Evolutionary conservation across 1,284 basidiomycete species (phyloP).

Genomic region (Anthracocystis panici-leucophaei): DNA sequence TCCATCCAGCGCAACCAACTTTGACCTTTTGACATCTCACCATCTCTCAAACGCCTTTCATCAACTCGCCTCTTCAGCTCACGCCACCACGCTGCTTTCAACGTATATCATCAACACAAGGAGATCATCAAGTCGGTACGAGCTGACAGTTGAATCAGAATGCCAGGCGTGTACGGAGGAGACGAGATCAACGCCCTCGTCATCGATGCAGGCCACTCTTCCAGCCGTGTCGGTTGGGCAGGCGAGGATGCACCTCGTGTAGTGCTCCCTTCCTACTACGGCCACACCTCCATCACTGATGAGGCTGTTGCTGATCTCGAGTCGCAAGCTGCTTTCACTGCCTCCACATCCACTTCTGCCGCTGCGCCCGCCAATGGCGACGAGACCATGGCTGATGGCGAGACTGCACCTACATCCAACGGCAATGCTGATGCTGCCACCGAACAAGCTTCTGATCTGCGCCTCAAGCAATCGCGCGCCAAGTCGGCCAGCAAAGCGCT

Average conservation of each 20-base stretch:
- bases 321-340: constrained; percentile 37
- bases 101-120: background rate
- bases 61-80: background rate
- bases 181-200: constrained; percentile 96
- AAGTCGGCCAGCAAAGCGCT: constrained; percentile 40
- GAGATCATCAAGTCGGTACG: too few relatives aligned
- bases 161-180: constrained; percentile 69
- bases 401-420: constrained; percentile 22
- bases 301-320: constrained; percentile 59
- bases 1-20: constrained; percentile 1
- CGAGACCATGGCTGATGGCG: constrained; percentile 30
- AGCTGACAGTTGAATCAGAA: constrained; percentile 16
- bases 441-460: constrained; percentile 32
- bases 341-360: constrained; percentile 16
- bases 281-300: constrained; percentile 74
- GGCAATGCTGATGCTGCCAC: constrained; percentile 25
- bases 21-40: constrained; percentile 1
- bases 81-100: constrained; percentile 2
- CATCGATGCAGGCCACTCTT: constrained; percentile 90
- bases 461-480: constrained; percentile 41
- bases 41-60: background rate
- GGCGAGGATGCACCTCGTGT: constrained; percentile 96
- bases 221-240: constrained; percentile 87
- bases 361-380: constrained; percentile 33
- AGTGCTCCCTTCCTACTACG: constrained; percentile 89